A percentile compares a stretch with the other conserved stretches of the same genome.
Conservation (phyloP, 306 rosid genomes). For the Glycine soja region DNA sequence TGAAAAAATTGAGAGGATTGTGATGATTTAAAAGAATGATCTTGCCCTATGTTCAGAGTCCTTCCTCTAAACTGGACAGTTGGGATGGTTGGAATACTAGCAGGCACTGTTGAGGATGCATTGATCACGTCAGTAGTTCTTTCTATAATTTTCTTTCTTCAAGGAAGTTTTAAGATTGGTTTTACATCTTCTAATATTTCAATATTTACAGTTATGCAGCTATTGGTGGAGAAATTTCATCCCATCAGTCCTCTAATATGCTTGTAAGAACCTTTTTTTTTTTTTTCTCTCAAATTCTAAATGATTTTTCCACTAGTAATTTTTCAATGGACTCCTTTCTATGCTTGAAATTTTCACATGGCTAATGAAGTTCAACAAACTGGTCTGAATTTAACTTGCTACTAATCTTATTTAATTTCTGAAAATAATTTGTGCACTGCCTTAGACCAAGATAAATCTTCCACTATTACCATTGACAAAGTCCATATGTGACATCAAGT, state of each 20-base stretch:
- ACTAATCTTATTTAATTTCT: conserved; percentile 6
- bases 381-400: conserved; percentile 3
- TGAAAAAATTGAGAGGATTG: conserved; percentile 15
- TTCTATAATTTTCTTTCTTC: conserved; percentile 20
- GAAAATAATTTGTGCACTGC: conserved; percentile 36
- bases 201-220: conserved; percentile 76
- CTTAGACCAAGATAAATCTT: conserved; percentile 63
- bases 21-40: conserved; percentile 35
- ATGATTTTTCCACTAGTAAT: neutral
- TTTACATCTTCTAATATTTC: conserved; percentile 35
- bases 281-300: neutral
- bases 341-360: neutral
- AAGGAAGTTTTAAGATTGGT: conserved; percentile 5
- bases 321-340: no score
- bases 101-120: conserved; percentile 84
- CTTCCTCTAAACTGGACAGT: conserved; percentile 94
- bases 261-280: conserved; percentile 52
- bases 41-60: conserved; percentile 60
- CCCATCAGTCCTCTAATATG: conserved; percentile 46
- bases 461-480: conserved; percentile 68
- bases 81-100: conserved; percentile 89
- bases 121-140: conserved; percentile 67
- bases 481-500: conserved; percentile 66
- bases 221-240: conserved; percentile 62
- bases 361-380: conserved; percentile 20